Evolutionary conservation across 306 rosid genomes (phyloP).

Genomic region (Acacia crassicarpa): DNA sequence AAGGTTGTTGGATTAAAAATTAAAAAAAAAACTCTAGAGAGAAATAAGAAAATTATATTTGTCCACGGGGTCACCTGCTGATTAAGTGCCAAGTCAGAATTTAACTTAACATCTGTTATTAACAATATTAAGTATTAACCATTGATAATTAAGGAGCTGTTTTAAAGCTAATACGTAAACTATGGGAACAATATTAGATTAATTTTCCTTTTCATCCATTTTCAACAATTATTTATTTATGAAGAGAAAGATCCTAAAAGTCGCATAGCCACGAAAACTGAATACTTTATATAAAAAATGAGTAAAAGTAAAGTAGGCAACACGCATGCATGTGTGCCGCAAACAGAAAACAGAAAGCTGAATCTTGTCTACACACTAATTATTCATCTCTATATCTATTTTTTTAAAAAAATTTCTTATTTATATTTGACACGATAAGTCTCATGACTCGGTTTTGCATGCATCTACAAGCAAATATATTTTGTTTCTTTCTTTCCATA

Average conservation of each 20-base stretch:
- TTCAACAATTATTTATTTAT: too few relatives aligned
- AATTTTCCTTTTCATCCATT: not conserved
- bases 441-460: not conserved
- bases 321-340: not conserved
- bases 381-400: not conserved
- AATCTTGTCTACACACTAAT: not conserved
- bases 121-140: too few relatives aligned
- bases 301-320: not conserved
- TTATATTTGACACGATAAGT: not conserved
- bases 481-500: not conserved
- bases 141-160: not conserved
- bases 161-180: not conserved
- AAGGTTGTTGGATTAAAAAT: not conserved
- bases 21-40: too few relatives aligned
- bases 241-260: not conserved
- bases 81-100: not conserved
- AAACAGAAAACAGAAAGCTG: not conserved
- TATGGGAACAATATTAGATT: not conserved
- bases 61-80: not conserved
- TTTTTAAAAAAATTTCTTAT: not conserved
- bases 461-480: constrained; percentile 19
- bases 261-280: not conserved
- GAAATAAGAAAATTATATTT: not conserved
- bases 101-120: not conserved
- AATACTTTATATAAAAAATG: not conserved